Evolutionary conservation across 2,329 filamentous ascomycete genomes (phyloP), one percentile per base, ranked within the genome.

Genomic region (Chalaropsis thielavioides): DNA sequence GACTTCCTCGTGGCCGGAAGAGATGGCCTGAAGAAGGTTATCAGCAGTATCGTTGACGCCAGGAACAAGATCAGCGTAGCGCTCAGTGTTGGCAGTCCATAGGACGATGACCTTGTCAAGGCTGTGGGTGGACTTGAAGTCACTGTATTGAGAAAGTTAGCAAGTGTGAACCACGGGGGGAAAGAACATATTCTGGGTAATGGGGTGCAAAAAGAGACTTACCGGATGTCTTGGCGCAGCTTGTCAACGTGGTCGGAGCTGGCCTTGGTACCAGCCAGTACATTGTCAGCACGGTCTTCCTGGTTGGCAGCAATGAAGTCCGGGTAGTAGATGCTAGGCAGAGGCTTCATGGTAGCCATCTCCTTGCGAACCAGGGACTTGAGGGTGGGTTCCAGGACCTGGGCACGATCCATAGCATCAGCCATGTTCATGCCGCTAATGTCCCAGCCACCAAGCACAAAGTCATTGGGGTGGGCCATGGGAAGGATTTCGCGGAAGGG

Each of bases 271-370:
- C 94, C 94, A 68, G 88, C 79, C 61, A 97, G 76, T 68, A 95
- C 73, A 72, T 99, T 97, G 78, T 99, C 91, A 69, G 92, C 94
- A 72, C 94, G 89, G 73, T 92, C 91, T 76, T 94, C 92, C 79
- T 99, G 94, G 80, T 99, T 99, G 74, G 94, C 89, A 70, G 94
- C 94, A 73, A 99, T 99, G 81, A 99, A 99, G 77, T 97, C 94
- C 1, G 94, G 94, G 76, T 99, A 99, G 83, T 99, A 99, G 78
- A 97, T 88, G 76, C 89, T 92, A 27, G 91, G 92, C 69, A 97
- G 83, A 38, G 94, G 94, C 71, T 87, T 86, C 85, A 97, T 89
- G 71, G 81, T 80, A 68, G 85, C 79, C 91, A 97, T 92, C 79
- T 97, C 90, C 82, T 97, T 96, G 77, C 85, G 87, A 71, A 99